Conservation (phyloP, 169 alveolate species). For the Plasmodium yoelii region DNA sequence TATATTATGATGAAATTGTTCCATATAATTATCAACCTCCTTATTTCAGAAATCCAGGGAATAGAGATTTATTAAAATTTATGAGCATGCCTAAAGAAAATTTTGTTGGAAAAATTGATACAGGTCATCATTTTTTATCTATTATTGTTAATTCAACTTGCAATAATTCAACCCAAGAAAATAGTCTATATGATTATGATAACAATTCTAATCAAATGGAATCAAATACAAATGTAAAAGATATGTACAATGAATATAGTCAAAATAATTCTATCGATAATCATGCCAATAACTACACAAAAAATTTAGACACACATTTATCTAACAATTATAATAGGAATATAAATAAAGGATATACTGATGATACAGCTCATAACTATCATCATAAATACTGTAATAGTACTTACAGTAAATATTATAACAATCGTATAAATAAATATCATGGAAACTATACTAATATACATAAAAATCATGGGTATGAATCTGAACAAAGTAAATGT, state of each 20-base stretch:
- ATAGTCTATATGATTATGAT: neutral
- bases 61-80: constrained; percentile 77
- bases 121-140: constrained; percentile 79
- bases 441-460: too few relatives aligned
- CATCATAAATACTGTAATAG: too few relatives aligned
- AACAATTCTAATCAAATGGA: constrained; percentile 3
- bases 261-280: too few relatives aligned
- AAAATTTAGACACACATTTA: too few relatives aligned
- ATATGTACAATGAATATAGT: neutral
- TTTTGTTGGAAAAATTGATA: constrained; percentile 81
- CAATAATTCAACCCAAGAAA: constrained; percentile 22
- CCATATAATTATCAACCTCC: constrained; percentile 89
- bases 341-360: neutral
- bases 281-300: too few relatives aligned
- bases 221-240: constrained; percentile 6
- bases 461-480: too few relatives aligned
- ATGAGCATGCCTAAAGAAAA: constrained; percentile 79
- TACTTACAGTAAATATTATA: too few relatives aligned
- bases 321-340: neutral
- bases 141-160: constrained; percentile 79
- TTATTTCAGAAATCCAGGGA: constrained; percentile 84
- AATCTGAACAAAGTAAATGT: too few relatives aligned
- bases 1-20: constrained; percentile 87
- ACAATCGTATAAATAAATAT: too few relatives aligned
- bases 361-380: neutral